Evolutionary conservation across 208 protist species (phyloP).

Genomic region (Leishmania guyanensis): DNA sequence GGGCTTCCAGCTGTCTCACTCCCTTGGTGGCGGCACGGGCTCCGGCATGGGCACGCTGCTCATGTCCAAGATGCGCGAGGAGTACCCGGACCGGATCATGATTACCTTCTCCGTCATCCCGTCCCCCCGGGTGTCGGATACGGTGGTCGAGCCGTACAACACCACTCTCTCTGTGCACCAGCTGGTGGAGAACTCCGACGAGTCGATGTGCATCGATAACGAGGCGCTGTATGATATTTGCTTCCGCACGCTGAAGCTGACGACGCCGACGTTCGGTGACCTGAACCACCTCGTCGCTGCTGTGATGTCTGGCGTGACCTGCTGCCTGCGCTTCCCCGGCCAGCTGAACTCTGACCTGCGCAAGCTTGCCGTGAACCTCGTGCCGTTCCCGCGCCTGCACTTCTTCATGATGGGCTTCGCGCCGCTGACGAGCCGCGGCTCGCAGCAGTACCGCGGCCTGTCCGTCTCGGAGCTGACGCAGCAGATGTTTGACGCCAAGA

Average conservation of each 20-base stretch:
- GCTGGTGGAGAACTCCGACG: constrained; percentile 98
- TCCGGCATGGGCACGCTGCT: constrained; percentile 97
- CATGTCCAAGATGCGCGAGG: constrained; percentile 95
- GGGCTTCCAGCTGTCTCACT: constrained; percentile 99
- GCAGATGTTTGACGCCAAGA: constrained; percentile 98
- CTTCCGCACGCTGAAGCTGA: constrained; percentile 97
- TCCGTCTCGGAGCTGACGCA: constrained; percentile 91
- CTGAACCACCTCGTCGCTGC: constrained; percentile 97
- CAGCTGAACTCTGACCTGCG: constrained; percentile 97
- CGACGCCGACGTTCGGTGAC: constrained; percentile 96
- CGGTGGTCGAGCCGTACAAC: constrained; percentile 98
- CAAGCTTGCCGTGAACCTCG: constrained; percentile 98
- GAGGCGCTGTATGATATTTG: constrained; percentile 99
- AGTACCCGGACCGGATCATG: constrained; percentile 99
- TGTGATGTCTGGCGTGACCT: constrained; percentile 96
- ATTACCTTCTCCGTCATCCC: constrained; percentile 98
- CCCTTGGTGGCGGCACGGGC: constrained; percentile 98
- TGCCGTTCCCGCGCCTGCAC: constrained; percentile 98
- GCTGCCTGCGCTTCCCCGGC: constrained; percentile 97
- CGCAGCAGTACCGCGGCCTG: constrained; percentile 86
- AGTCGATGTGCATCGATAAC: constrained; percentile 98
- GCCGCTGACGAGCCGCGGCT: constrained; percentile 91
- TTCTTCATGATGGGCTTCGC: constrained; percentile 99
- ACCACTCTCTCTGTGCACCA: constrained; percentile 97
- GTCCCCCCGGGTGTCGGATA: constrained; percentile 97